Evolutionary conservation across 1,284 basidiomycete genomes (phyloP), one percentile per base, ranked within the genome.

Genomic region (Inonotus hispidus): DNA sequence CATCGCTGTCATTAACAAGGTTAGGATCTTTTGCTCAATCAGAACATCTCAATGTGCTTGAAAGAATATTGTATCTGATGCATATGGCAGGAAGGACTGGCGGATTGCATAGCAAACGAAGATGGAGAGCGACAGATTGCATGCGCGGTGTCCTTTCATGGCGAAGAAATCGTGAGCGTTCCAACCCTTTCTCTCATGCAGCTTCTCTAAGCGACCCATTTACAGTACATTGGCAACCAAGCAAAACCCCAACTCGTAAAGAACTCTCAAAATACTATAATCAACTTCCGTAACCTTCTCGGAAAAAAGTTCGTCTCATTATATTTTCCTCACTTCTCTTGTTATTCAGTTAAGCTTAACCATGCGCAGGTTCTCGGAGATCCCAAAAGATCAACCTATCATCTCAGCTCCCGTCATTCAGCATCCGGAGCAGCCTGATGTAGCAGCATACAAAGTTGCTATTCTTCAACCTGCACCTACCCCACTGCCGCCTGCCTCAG

Each of bases 41-140:
- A n/a, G n/a, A 35, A 19, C 35, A 7, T 11, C 21, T 13, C 45
- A 21, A 32, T 56, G 35, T 8, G 19, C 61, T 59, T 50, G 53
- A 32, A 37, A 60, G 41, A 19, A 25, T 21, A 14, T 13, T 8
- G 47, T 2, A 23, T 27, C 45, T 66, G 35, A 65, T 65, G 54
- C 23, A 55, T 53, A 39, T 47, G 25, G 41, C 60, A 94, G 92
- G 92, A 95, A 75, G 92, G 92, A 25, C 79, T 89, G 47, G 87
- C 95, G 37, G 91, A 93, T 71, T 95, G 92, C 72, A 98, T 99
- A 66, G 96, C 96, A 25, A 98, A 98, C 74, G 95, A 99, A 74
- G 96, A 98, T 71, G 96, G 96, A 53, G 96, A 98, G 73, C 88
- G 96, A 45, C 97, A 99, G 77, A 97, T 99, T 70, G 95, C 95